Evolutionary conservation across 768 basidiomycete species (phyloP), one percentile per base, ranked within the genome.

Genomic region (Melanogaster broomeanus): DNA sequence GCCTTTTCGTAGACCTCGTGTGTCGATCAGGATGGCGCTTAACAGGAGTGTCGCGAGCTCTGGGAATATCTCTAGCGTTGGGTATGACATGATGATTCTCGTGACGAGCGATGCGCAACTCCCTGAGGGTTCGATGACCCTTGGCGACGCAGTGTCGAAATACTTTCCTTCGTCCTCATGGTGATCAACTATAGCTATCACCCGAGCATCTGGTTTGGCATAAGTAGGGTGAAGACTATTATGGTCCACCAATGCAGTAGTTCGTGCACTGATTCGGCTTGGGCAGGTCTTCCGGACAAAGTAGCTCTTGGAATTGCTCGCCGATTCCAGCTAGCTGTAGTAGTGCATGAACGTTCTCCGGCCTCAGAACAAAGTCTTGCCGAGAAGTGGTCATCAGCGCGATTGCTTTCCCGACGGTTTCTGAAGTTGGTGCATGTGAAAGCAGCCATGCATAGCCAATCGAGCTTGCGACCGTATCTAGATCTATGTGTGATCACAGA

Each of bases 201-300:
- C 91, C n/a, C 71, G 68, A 0, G 75, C 70, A 31, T 67, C 62
- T 0, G 75, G 68, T 3, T 53, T 34, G 2, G 69, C 56, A 63
- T 81, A 87, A 33, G 61, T 60, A 2, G 72, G 60, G 24, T 67
- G 70, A 19, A 97, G 77, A 7, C 75, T 74, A 63, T 98, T 99
- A 69, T 98, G 95, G 68, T 99, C 97, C 39, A 98, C 93, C 16
- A 99, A 77, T 0, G 84, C 89, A 61, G n/a, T 91, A 91, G 6
- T 70, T 75, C 15, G 76, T 74, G 6, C 80, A 82, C 5, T 40
- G 24, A 25, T 55, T 54, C n/a, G 75, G 60, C 8, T 66, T 57
- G 0, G 79, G 72, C n/a, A 93, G 50, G 58, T 95, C 90, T 50
- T 82, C 81, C 18, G 85, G 66, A 51, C 83, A 85, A 25, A 95